A percentile compares a stretch with the other conserved stretches of the same genome.
Evolutionary conservation across 1,284 basidiomycete species (phyloP).

Genomic region (Agroathelia rolfsii): DNA sequence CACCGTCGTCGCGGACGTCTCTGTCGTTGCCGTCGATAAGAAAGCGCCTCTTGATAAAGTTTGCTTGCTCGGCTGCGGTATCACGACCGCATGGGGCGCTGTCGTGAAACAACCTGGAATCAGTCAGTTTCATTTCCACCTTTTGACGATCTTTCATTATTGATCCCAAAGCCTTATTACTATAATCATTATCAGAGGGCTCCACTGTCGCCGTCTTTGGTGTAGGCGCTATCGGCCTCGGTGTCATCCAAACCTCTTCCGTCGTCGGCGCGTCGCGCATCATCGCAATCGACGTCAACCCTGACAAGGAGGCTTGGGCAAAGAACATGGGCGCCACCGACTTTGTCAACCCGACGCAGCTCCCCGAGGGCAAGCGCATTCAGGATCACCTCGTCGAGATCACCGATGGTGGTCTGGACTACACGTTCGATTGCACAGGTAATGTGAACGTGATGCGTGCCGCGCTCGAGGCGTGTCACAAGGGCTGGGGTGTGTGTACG

Average conservation of each 20-base stretch:
- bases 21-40: slow-evolving; percentile 84
- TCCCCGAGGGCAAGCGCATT: slow-evolving; percentile 73
- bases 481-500: slow-evolving; percentile 97
- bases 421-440: slow-evolving; percentile 94
- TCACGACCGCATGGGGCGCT: slow-evolving; percentile 95
- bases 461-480: slow-evolving; percentile 95
- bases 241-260: slow-evolving; percentile 78
- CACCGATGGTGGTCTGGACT: slow-evolving; percentile 96
- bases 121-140: slow-evolving; percentile 34
- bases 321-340: slow-evolving; percentile 95
- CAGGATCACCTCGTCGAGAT: slow-evolving; percentile 88
- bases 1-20: slow-evolving; percentile 96
- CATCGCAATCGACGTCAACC: slow-evolving; percentile 91
- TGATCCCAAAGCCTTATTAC: slow-evolving; percentile 1
- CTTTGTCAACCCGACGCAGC: slow-evolving; percentile 79
- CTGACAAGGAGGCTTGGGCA: slow-evolving; percentile 81
- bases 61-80: slow-evolving; percentile 91
- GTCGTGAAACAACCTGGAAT: slow-evolving; percentile 75
- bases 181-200: slow-evolving; percentile 40
- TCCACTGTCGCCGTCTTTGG: slow-evolving; percentile 93
- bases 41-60: slow-evolving; percentile 89
- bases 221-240: slow-evolving; percentile 92
- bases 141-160: slow-evolving; percentile 4
- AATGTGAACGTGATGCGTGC: slow-evolving; percentile 94
- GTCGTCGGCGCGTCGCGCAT: slow-evolving; percentile 77